Conservation (phyloP, 2,329 filamentous ascomycete species). For the Xylariales sp. region DNA sequence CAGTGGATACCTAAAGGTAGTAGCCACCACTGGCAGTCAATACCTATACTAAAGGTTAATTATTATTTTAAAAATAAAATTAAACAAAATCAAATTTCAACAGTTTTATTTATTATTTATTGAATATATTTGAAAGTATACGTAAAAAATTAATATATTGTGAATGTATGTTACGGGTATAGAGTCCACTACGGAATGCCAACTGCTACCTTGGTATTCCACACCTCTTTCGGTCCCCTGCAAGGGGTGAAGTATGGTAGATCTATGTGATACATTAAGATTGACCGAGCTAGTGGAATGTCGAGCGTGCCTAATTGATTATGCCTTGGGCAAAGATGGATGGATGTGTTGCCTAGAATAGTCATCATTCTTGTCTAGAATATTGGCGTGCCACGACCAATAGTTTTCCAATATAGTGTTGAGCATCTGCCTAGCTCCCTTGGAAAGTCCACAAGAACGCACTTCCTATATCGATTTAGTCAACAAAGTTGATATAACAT, state of each 20-base stretch:
- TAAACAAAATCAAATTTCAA: not conserved
- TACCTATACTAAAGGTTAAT: too few relatives aligned
- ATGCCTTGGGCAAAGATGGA: not conserved
- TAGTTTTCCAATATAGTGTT: not conserved
- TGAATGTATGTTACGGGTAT: too few relatives aligned
- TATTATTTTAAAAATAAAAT: too few relatives aligned
- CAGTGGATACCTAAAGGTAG: not conserved
- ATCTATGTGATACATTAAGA: not conserved
- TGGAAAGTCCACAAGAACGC: not conserved
- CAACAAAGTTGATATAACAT: too few relatives aligned
- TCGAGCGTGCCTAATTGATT: not conserved
- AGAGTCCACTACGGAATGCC: too few relatives aligned
- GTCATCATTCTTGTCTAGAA: not conserved
- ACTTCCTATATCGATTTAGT: too few relatives aligned
- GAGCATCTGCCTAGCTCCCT: not conserved
- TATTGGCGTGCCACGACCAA: not conserved
- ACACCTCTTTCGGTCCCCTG: too few relatives aligned
- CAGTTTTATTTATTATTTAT: not conserved
- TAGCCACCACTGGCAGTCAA: too few relatives aligned
- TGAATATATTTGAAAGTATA: too few relatives aligned
- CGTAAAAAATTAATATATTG: too few relatives aligned
- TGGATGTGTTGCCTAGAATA: slow-evolving; percentile 1
- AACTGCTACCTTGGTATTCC: too few relatives aligned
- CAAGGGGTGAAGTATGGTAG: not conserved
- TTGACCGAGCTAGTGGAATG: not conserved